phyloP scores from a whole-genome alignment of 1,139 yeast species.

The Blastobotrys niveus region DNA sequence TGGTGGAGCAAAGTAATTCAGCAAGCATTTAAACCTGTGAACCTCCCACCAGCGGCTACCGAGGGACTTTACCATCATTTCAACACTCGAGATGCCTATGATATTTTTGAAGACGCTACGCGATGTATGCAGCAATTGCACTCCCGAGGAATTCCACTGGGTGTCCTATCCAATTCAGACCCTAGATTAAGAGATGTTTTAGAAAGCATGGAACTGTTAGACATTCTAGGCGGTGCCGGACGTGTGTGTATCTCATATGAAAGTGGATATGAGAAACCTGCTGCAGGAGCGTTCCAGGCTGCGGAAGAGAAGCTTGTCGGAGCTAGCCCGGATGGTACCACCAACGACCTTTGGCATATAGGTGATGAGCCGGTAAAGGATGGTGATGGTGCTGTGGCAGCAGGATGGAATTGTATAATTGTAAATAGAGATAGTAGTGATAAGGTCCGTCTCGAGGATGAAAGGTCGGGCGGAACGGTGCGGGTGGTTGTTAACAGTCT shows the following conservation, averaged over 20 bases:
- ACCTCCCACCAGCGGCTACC: conserved; percentile 18
- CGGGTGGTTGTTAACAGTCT: conserved; percentile 1
- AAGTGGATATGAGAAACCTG: conserved; percentile 27
- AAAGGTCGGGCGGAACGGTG: too few species aligned
- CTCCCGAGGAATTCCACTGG: conserved; percentile 17
- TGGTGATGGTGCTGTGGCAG: conserved; percentile 21
- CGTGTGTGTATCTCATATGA: conserved; percentile 24
- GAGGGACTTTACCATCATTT: conserved; percentile 24
- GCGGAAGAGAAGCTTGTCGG: conserved; percentile 11
- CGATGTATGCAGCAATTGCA: conserved; percentile 17
- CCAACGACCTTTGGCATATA: conserved; percentile 24
- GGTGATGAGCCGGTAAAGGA: conserved; percentile 29
- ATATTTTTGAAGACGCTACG: conserved; percentile 22
- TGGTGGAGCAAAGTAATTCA: conserved; percentile 28
- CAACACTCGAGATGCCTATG: conserved; percentile 22
- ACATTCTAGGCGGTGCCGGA: background rate
- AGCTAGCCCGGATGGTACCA: conserved; percentile 1
- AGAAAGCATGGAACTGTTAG: conserved; percentile 19
- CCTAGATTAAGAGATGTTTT: conserved; percentile 23
- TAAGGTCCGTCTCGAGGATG: too few species aligned
- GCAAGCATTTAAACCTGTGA: conserved; percentile 17
- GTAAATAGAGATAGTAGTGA: conserved; percentile 25
- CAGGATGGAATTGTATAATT: conserved; percentile 28
- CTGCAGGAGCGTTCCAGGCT: conserved; percentile 19
- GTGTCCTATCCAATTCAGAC: conserved; percentile 29